Base-by-base conservation (phyloP, 441 rosid species). In the Macaranga tanarius region DNA sequence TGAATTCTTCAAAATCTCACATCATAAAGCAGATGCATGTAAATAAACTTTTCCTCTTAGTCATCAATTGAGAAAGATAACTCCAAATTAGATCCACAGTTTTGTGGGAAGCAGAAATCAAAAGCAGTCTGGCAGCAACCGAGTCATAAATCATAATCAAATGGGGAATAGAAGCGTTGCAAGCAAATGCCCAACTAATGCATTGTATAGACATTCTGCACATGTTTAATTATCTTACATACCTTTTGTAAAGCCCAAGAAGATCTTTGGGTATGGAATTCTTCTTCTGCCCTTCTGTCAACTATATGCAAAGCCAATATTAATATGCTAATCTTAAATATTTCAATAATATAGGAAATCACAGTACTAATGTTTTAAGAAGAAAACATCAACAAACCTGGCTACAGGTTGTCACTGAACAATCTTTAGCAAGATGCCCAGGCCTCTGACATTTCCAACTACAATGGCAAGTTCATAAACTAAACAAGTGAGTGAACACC, bases 371-470 rank as follows among this genome's bases (percentile, higher is more conserved):
- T 23, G 20, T 45, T 23, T 52, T 17, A 25, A 19, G 47, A 8
- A 6, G 22, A 72, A 50, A 52, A 68, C 19, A 20, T 69, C 56
- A 71, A 62, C 19, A 19, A 75, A 86, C 88, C 89, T 84, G 82
- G 47, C 76, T 74, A 38, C 70, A 17, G 42, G 75, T 61, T 44
- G 64, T 55, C 51, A 73, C 82, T 79, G 81, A 76, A 83, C 95
- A 90, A 79, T 90, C 95, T 74, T 87, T 84, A 26, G 89, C 85
- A 74, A 90, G 89, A 77, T 90, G 95, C 55, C 95, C 91, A 20
- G 90, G 92, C 82, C 82, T 84, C 75, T 84, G 84, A 45, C 95
- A 90, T 78, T 86, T 80, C 87, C 91, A 82, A 73, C 95, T 90
- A 74, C 56, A 83, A 62, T 40, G 12, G 61, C 31, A 67, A 11